Base-by-base conservation (phyloP, 2,329 filamentous ascomycete genomes). In the Pseudogymnoascus sp. region DNA sequence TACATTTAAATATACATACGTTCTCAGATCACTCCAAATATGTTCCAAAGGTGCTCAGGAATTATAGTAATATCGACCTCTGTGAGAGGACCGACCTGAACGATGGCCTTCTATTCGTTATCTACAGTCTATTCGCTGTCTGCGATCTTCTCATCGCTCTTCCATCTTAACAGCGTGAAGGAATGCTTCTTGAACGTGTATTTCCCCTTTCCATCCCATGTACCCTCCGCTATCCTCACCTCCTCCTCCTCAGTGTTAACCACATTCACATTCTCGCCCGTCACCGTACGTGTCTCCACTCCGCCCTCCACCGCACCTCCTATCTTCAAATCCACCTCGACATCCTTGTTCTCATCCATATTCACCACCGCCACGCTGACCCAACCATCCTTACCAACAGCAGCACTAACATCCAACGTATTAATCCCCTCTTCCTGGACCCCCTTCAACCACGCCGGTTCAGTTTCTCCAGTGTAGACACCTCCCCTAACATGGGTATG, bases 351-450 rank as follows among this genome's bases (percentile, higher is more conserved):
- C 67, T 88, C 85, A 66, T 82, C 80, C 31, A 91, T 81, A 73
- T 95, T 95, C 14, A 92, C 88, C 0, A 93, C 89, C 2, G 83
- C 89, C 67, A 93, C 69, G 67, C 80, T 88, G 1, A 88, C 79
- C 62, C 78, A 82, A 0, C 88, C 89, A 25, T 79, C 85, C 37
- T 78, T 80, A 54, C 81, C 79, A 4, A 87, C 69, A 1, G 81
- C 78, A 1, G 86, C 88, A 67, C 85, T 87, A 25, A 87, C 86
- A 72, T 90, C 88, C 64, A 91, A 73, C 79, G 83, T 92, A 6
- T 89, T 87, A 6, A 87, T 88, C 43, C 76, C 74, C 11, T 83
- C 83, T 68, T 89, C 85, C 67, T 90, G 81, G 2, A 85, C 80
- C 8, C 82, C 83, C 36, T 84, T 78, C 64, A 90, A 79, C 87